phyloP scores from a whole-genome alignment of 2,329 filamentous ascomycete species.

The Curvularia sp. region DNA sequence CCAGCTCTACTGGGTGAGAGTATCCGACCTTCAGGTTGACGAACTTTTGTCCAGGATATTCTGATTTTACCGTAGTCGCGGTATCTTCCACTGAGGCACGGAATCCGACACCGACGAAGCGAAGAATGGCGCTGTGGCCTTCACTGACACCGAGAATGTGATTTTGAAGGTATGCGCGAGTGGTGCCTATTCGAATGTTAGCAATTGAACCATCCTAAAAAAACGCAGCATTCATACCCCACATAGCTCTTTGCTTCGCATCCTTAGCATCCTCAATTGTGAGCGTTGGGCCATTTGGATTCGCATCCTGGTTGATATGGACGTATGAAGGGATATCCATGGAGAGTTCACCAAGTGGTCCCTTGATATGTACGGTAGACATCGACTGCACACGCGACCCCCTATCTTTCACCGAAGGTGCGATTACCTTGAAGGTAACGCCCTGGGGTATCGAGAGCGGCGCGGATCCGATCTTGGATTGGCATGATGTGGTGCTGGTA shows the following conservation, averaged over 20 bases:
- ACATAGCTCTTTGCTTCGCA: constrained; percentile 89
- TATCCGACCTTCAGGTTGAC: constrained; percentile 95
- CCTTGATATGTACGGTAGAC: constrained; percentile 75
- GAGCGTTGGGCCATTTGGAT: constrained; percentile 69
- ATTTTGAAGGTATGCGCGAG: constrained; percentile 86
- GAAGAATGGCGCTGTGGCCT: constrained; percentile 91
- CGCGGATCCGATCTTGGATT: constrained; percentile 85
- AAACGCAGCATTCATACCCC: constrained; percentile 67
- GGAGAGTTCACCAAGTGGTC: constrained; percentile 80
- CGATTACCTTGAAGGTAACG: constrained; percentile 74
- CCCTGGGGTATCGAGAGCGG: constrained; percentile 51
- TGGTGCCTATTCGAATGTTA: constrained; percentile 69
- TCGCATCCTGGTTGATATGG: constrained; percentile 70
- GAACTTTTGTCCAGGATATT: constrained; percentile 84
- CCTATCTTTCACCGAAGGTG: constrained; percentile 66
- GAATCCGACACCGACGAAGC: constrained; percentile 95
- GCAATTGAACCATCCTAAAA: neutral
- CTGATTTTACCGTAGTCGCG: constrained; percentile 68
- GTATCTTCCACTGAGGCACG: constrained; percentile 83
- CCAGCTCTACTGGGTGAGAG: constrained; percentile 92
- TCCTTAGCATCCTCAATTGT: constrained; percentile 71
- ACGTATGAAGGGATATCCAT: constrained; percentile 83
- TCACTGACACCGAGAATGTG: constrained; percentile 94
- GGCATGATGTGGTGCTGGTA: constrained; percentile 70
- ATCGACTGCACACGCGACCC: constrained; percentile 68